These are phyloP conservation scores for Solanum bukasovii DNA, from an alignment of 257 asterid genomes.

Conservation along the genomic window DNA sequence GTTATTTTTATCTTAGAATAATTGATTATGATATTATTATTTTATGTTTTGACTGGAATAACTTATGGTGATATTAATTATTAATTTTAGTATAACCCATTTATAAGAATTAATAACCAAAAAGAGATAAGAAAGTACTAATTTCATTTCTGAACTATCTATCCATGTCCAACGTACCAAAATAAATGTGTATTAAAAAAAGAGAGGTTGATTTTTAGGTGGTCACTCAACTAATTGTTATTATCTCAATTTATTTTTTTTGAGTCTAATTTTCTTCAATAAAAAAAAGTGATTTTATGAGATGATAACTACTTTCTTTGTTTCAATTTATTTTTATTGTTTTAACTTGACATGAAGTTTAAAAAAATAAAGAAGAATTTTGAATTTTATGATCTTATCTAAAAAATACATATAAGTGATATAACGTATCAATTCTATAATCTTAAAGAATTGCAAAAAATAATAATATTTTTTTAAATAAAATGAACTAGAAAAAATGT, in stretches of 20 bases:
- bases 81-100: too few species aligned
- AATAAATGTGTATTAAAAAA: not conserved
- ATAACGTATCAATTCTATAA: not conserved
- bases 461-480: too few species aligned
- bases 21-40: not conserved
- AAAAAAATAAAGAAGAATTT: too few species aligned
- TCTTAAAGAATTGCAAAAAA: too few species aligned
- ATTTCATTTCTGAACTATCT: too few species aligned
- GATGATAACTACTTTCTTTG: not conserved
- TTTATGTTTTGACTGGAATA: not conserved
- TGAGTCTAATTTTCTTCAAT: not conserved
- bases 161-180: not conserved
- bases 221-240: not conserved
- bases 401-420: too few species aligned
- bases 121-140: too few species aligned
- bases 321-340: not conserved
- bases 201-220: not conserved
- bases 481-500: too few species aligned
- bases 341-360: not conserved
- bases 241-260: not conserved
- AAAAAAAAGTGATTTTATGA: not conserved
- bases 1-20: too few species aligned
- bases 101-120: not conserved
- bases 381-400: not conserved
- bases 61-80: too few species aligned